phyloP scores from a whole-genome alignment of 2,329 filamentous ascomycete species.

The Fusarium burgessii region DNA sequence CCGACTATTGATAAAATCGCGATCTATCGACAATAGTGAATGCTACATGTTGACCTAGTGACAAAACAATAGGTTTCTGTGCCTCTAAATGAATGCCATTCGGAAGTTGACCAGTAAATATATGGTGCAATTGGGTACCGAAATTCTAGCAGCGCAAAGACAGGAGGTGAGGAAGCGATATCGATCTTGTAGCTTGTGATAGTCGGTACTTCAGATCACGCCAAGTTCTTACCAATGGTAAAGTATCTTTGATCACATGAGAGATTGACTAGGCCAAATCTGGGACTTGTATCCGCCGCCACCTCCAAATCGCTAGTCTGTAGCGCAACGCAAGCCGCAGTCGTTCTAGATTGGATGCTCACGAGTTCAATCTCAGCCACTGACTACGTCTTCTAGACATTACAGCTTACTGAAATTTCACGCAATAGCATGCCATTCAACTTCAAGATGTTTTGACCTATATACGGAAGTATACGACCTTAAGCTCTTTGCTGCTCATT shows the following conservation, averaged over 20 bases:
- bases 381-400: too few species aligned
- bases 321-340: not conserved
- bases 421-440: too few species aligned
- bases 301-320: not conserved
- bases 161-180: not conserved
- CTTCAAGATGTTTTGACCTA: too few species aligned
- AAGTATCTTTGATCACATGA: not conserved
- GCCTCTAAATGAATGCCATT: not conserved
- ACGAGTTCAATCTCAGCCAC: not conserved
- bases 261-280: not conserved
- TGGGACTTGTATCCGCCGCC: not conserved
- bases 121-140: not conserved
- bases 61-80: not conserved
- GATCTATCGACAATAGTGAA: not conserved
- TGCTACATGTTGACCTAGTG: not conserved
- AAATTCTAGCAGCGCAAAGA: not conserved
- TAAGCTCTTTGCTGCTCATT: rapidly evolving
- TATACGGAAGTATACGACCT: too few species aligned
- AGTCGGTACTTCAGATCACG: rapidly evolving
- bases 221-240: rapidly evolving
- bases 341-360: not conserved
- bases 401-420: too few species aligned
- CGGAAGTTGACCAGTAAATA: rapidly evolving
- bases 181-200: not conserved
- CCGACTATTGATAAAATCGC: not conserved